These are phyloP conservation scores for Apiospora sp. DNA, from an alignment of 2,329 filamentous ascomycete genomes.

Conservation along the genomic window DNA sequence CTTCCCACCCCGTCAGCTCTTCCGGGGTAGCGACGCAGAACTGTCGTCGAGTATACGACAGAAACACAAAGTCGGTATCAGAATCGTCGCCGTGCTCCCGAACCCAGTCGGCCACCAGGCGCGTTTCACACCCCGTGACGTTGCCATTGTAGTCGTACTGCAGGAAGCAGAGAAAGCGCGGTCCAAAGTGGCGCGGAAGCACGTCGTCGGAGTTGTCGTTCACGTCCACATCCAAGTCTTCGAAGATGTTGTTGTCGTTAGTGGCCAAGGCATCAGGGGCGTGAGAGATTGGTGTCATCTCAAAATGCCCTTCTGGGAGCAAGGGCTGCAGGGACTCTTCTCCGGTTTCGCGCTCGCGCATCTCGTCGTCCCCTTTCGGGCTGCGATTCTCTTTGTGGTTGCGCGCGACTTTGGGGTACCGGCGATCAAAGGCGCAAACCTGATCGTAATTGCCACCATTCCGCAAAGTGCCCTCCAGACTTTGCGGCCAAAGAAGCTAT, in stretches of 20 bases:
- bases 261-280: neutral
- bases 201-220: conserved; percentile 28
- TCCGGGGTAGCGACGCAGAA: conserved; percentile 42
- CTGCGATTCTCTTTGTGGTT: conserved; percentile 24
- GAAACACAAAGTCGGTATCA: conserved; percentile 47
- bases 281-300: conserved; percentile 21
- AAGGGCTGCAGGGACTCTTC: conserved; percentile 20
- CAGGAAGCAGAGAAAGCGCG: conserved; percentile 38
- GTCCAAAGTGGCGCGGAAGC: conserved; percentile 28
- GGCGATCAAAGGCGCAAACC: conserved; percentile 27
- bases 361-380: neutral
- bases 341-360: neutral
- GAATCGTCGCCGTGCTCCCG: conserved; percentile 33
- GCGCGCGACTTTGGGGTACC: conserved; percentile 27
- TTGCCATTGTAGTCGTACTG: conserved; percentile 28
- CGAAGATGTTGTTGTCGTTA: neutral
- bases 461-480: conserved; percentile 25
- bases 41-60: conserved; percentile 51
- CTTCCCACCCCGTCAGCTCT: conserved; percentile 29
- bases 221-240: too few species aligned
- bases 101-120: conserved; percentile 38
- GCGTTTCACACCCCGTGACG: conserved; percentile 30
- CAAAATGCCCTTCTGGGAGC: conserved; percentile 6
- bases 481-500: conserved; percentile 27
- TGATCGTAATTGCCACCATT: conserved; percentile 28